Conservation (phyloP, 179 eudicot genomes). For the Corrigiola litoralis region DNA sequence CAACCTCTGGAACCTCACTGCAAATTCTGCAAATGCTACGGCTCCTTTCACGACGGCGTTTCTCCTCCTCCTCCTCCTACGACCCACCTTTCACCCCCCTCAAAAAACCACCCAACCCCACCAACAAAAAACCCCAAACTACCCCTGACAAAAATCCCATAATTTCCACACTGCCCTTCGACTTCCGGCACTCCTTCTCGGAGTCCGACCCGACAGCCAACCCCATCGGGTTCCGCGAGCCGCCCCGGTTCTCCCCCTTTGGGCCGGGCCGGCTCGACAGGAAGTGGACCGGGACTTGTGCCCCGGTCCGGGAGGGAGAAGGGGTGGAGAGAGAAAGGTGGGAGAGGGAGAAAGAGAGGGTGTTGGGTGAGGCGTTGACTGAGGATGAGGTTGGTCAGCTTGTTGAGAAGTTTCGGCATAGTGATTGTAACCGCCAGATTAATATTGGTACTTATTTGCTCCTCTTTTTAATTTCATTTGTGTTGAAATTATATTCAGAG, state of each 20-base stretch:
- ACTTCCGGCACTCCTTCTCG: conserved; percentile 81
- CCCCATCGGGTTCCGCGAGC: conserved; percentile 90
- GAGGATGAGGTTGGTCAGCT: conserved; percentile 59
- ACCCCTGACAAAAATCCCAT: conserved; percentile 26
- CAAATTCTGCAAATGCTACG: conserved; percentile 31
- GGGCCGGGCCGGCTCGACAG: conserved; percentile 90
- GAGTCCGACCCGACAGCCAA: conserved; percentile 44
- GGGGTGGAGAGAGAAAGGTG: conserved; percentile 31
- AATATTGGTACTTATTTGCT: conserved; percentile 52
- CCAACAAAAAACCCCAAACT: conserved; percentile 19
- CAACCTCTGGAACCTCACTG: background rate
- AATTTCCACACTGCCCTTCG: conserved; percentile 67
- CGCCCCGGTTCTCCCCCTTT: conserved; percentile 77
- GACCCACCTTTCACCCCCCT: conserved; percentile 81
- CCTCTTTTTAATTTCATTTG: background rate
- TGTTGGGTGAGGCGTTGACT: conserved; percentile 57
- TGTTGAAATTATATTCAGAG: no score
- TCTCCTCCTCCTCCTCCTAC: conserved; percentile 9
- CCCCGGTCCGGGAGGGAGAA: conserved; percentile 33
- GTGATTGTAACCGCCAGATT: conserved; percentile 76
- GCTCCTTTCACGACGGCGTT: conserved; percentile 40
- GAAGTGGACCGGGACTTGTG: conserved; percentile 82
- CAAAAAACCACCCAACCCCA: conserved; percentile 4
- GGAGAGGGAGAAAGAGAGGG: conserved; percentile 31
- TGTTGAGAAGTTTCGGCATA: conserved; percentile 83